phyloP scores from a whole-genome alignment of 1,284 basidiomycete genomes.

The Ceratobasidium theobromae region DNA sequence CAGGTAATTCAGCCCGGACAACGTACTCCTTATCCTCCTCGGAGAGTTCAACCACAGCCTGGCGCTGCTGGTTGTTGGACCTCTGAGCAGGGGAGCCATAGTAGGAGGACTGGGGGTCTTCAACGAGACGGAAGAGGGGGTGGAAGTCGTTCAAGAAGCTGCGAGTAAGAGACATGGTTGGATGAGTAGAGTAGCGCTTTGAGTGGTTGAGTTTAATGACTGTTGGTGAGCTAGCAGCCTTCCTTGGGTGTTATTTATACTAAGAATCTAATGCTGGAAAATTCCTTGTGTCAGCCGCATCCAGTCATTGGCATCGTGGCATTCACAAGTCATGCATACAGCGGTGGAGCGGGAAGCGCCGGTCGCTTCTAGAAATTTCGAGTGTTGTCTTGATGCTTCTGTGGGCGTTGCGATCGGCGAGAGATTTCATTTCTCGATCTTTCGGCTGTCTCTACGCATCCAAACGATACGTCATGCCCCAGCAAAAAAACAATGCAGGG shows the following conservation, averaged over 20 bases:
- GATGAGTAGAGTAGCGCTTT: background rate
- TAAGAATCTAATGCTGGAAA: background rate
- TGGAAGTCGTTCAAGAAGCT: constrained; percentile 31
- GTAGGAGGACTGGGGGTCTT: constrained; percentile 25
- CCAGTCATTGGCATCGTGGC: background rate
- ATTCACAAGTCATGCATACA: background rate
- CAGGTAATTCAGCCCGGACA: constrained; percentile 36
- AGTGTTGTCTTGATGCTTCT: constrained; percentile 9
- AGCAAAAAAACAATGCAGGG: no score
- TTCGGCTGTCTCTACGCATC: background rate
- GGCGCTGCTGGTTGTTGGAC: constrained; percentile 1
- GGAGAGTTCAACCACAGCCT: constrained; percentile 31
- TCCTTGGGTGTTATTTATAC: constrained; percentile 2
- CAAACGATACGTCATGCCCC: no score
- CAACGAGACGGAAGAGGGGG: constrained; percentile 33
- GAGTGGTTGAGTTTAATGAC: background rate
- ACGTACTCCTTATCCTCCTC: constrained; percentile 34
- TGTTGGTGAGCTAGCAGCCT: background rate
- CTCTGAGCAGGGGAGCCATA: constrained; percentile 4
- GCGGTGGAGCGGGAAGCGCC: constrained; percentile 2
- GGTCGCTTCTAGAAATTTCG: constrained; percentile 31
- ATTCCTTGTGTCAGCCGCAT: background rate
- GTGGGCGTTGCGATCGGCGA: background rate
- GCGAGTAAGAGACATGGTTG: constrained; percentile 33
- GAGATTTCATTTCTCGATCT: no score